Conservation (phyloP, 73 alveolate genomes). For the Tetrahymena malaccensis region DNA sequence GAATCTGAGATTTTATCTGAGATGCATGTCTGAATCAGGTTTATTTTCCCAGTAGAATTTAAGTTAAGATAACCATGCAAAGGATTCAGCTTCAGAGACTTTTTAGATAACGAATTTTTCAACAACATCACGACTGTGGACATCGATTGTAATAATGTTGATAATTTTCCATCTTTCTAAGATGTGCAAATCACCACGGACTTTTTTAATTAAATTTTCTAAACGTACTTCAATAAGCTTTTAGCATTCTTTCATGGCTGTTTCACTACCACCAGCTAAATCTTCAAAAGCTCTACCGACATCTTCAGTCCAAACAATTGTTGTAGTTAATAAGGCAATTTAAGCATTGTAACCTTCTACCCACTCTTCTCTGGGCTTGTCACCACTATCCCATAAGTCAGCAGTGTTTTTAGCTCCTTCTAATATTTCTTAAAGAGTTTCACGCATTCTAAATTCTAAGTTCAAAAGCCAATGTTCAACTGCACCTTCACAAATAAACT, state of each 20-base stretch:
- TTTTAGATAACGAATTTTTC: slow-evolving; percentile 82
- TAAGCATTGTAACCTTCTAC: slow-evolving; percentile 97
- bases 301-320: slow-evolving; percentile 99
- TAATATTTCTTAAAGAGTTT: slow-evolving; percentile 73
- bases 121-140: slow-evolving; percentile 98
- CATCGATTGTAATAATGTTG: slow-evolving; percentile 99
- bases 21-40: slow-evolving; percentile 39
- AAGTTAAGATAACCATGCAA: slow-evolving; percentile 98
- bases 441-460: slow-evolving; percentile 86
- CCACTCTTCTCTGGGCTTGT: slow-evolving; percentile 96
- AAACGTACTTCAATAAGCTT: slow-evolving; percentile 82
- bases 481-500: slow-evolving; percentile 91
- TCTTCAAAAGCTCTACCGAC: slow-evolving; percentile 96
- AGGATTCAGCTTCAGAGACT: slow-evolving; percentile 60
- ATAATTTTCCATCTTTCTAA: slow-evolving; percentile 94
- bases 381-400: slow-evolving; percentile 86
- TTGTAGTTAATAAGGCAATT: slow-evolving; percentile 94
- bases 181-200: slow-evolving; percentile 76
- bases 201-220: slow-evolving; percentile 46
- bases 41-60: slow-evolving; percentile 92
- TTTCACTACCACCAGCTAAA: slow-evolving; percentile 95
- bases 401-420: slow-evolving; percentile 88
- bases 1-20: slow-evolving; percentile 33
- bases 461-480: slow-evolving; percentile 92
- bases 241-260: slow-evolving; percentile 95